Percentiles rank a stretch among this genome's conserved stretches.
Evolutionary conservation across 805 yeast species (phyloP).

Genomic region (Jamesozyma piceae): DNA sequence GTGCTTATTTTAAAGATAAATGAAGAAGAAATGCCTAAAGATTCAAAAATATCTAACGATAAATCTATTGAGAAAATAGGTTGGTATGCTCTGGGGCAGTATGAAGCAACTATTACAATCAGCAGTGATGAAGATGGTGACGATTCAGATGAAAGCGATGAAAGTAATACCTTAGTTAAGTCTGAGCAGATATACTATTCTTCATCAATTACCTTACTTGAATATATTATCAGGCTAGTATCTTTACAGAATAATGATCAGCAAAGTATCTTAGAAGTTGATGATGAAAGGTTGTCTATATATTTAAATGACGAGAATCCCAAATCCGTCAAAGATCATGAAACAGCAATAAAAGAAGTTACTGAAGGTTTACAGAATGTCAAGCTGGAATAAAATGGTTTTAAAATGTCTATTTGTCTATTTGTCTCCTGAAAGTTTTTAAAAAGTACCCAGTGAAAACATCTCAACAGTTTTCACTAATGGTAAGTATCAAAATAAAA

Average conservation of each 20-base stretch:
- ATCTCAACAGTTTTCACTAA: too few species aligned
- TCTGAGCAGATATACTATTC: constrained; percentile 25
- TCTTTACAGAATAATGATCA: constrained; percentile 56
- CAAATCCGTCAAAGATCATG: constrained; percentile 2
- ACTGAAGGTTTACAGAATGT: constrained; percentile 4
- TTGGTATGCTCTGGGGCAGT: constrained; percentile 47
- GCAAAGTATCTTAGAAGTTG: constrained; percentile 40
- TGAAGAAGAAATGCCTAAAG: constrained; percentile 7
- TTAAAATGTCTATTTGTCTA: too few species aligned
- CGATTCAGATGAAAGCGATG: constrained; percentile 18
- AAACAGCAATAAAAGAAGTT: constrained; percentile 2
- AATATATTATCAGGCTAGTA: constrained; percentile 51
- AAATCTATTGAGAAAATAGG: constrained; percentile 25
- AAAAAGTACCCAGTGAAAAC: too few species aligned
- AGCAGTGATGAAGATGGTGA: constrained; percentile 27
- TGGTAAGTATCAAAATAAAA: too few species aligned
- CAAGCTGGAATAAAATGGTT: background rate
- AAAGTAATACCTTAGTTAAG: constrained; percentile 14
- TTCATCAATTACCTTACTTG: constrained; percentile 45
- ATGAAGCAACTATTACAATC: constrained; percentile 16
- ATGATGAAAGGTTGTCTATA: constrained; percentile 57
- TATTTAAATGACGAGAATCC: constrained; percentile 51
- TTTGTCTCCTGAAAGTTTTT: too few species aligned
- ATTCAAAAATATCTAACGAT: constrained; percentile 15
- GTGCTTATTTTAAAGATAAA: constrained; percentile 51